A percentile compares a stretch with the other conserved stretches of the same genome.
Evolutionary conservation across 306 rosid genomes (phyloP).

Genomic region (Hippophae rhamnoides): DNA sequence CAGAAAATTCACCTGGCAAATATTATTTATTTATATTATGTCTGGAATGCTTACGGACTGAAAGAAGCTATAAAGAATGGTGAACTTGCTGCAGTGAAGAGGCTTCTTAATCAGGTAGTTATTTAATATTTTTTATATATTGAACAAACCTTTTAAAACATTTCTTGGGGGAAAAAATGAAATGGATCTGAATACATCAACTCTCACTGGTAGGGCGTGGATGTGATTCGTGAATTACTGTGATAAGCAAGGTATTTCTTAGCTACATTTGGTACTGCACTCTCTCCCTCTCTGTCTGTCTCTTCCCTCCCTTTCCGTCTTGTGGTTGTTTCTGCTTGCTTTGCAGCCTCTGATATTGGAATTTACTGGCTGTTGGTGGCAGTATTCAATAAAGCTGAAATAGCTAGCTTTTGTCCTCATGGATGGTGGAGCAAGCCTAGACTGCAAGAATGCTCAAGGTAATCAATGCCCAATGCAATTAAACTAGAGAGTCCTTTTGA

Average conservation of each 20-base stretch:
- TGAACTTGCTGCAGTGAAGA: constrained; percentile 67
- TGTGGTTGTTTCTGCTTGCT: constrained; percentile 5
- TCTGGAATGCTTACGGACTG: constrained; percentile 50
- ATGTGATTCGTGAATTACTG: constrained; percentile 58
- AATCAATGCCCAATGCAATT: constrained; percentile 23
- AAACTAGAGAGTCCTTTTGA: not conserved
- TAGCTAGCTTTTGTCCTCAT: constrained; percentile 78
- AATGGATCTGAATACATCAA: constrained; percentile 22
- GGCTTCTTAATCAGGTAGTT: constrained; percentile 72
- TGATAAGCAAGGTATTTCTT: constrained; percentile 84
- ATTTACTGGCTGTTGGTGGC: constrained; percentile 60
- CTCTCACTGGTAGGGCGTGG: constrained; percentile 68
- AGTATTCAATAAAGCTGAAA: constrained; percentile 91
- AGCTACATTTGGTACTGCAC: constrained; percentile 79
- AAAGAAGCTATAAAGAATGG: constrained; percentile 97
- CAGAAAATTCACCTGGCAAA: constrained; percentile 11
- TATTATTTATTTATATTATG: constrained; percentile 18
- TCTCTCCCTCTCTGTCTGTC: constrained; percentile 5
- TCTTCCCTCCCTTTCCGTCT: not conserved
- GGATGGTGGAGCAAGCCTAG: constrained; percentile 84
- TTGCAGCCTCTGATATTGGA: constrained; percentile 12
- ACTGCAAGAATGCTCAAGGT: constrained; percentile 92
- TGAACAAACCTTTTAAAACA: not conserved
- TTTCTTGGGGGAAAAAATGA: not conserved
- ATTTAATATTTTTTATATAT: not conserved